Evolutionary conservation across 176 grass and related monocot species (phyloP), one percentile per base, ranked within the genome.

Genomic region (Oryza glaberrima): DNA sequence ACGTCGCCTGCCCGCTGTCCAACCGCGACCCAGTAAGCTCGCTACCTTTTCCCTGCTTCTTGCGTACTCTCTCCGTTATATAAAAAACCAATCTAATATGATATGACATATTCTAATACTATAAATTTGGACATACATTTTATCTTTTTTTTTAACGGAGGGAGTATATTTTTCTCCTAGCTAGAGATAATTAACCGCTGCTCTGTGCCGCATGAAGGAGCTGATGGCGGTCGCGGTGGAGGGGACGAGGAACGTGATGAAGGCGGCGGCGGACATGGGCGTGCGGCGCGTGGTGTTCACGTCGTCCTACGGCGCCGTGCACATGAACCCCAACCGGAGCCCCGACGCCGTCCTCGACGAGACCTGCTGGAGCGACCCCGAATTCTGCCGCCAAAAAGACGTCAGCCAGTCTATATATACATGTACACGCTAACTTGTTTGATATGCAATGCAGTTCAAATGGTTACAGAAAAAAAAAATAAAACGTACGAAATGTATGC

Each of bases 271-370:
- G 12, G 88, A 86, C 47, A 52, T 75, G 16, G 81, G 82, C 15
- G 70, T 65, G 3, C 66, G 70, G 1, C 81, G 88, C 0, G 32
- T 91, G 3, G 88, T 91, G 0, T 82, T 94, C 89, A 91, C 92
- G 1, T 90, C 88, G 2, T 86, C 89, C 1, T 85, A 88, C 65
- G 89, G 92, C 66, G 86, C 86, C 4, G 88, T 91, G 12, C 88
- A 94, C 83, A 94, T 94, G 88, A 81, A 94, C 63, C 92, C 92
- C 4, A 91, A 63, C 49, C 70, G 92, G 13, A 80, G 84, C 49
- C 84, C 84, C 52, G 86, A 78, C 85, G 28, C 52, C 17, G 54
- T 87, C 35, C 22, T 80, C 52, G 84, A 87, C 25, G 77, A 67
- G 68, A 41, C 61, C 25, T 83, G 71, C 67, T 88, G 72, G 86